These are phyloP conservation scores for Colletotrichum somersetense DNA, from an alignment of 2,329 filamentous ascomycete species.

Conservation along the genomic window DNA sequence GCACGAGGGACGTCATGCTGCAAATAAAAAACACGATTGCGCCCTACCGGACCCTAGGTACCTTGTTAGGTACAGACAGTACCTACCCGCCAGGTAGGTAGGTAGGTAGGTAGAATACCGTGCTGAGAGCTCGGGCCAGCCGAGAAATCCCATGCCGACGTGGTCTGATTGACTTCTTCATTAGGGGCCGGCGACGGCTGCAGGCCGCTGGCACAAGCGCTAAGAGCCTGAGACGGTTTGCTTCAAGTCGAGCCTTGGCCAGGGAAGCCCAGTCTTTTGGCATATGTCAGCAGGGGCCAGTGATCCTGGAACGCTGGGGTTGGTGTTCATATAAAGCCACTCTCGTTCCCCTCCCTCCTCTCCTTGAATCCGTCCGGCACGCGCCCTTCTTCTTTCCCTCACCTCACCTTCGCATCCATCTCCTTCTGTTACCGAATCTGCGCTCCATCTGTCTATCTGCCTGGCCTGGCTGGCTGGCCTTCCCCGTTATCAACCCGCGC, in stretches of 20 bases:
- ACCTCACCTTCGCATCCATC: neutral
- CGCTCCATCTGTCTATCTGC: neutral
- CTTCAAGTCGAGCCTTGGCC: neutral
- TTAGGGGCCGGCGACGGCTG: conserved; percentile 9
- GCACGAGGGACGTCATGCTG: conserved; percentile 32
- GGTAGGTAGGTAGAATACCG: no score
- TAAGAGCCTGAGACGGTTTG: neutral
- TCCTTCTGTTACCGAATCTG: neutral
- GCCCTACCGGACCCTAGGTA: conserved; percentile 1
- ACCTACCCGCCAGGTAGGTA: no score
- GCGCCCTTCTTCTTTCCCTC: conserved; percentile 1
- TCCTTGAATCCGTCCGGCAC: neutral
- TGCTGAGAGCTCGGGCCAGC: conserved; percentile 16
- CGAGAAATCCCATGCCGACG: conserved; percentile 19
- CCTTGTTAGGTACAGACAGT: neutral
- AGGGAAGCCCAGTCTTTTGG: conserved; percentile 24
- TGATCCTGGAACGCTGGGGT: neutral
- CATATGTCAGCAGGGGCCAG: conserved; percentile 5
- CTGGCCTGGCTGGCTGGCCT: no score
- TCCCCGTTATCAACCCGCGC: neutral
- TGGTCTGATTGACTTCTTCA: no score
- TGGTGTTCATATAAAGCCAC: conserved; percentile 24
- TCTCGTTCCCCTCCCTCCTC: neutral
- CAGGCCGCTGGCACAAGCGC: conserved; percentile 20
- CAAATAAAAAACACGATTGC: neutral